Base-by-base conservation (phyloP, 2,329 filamentous ascomycete genomes). In the Septoria petroselini region DNA sequence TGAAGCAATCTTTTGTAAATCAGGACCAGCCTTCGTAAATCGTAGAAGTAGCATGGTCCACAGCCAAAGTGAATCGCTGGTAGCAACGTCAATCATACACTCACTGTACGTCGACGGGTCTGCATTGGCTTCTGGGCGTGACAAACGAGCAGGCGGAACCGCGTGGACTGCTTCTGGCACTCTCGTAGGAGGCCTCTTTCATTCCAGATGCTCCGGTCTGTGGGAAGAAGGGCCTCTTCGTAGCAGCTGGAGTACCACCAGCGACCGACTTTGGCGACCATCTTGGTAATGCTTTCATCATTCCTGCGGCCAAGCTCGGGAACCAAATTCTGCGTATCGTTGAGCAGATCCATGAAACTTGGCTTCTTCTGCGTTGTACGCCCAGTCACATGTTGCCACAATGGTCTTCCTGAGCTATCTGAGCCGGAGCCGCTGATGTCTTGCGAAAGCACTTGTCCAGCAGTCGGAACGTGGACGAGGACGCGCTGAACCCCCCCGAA, bases 171-270 rank as follows among this genome's bases (percentile, higher is more conserved):
- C 67, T 86, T 84, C 70, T 94, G 87, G 63, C 91, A 96, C 71
- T 98, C 93, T 12, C 81, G 75, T 39, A 97, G 73, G 21, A 97
- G 71, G 7, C 78, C 77, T 48, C 78, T 80, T 65, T 96, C 86
- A 39, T 77, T 79, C 85, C 91, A 97, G 58, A 97, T 87, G 66
- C 86, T 85, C 52, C 70, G 80, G 38, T 74, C 72, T 40, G 73
- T 71, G 41, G 65, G 61, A 7, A 66, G 64, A 3, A 75, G 60
- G 25, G 73, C 67, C 52, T 76, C 70, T 70, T 96, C 91, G 67
- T 96, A 97, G 73, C 91, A 96, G 44, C 86, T 82, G 7, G 83
- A 87, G 70, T 95, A 97, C 93, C 93, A 98, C 89, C 91, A 97
- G 35, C 93, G 80, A 1, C 90, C 91, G 8, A 97, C 91, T 55